Evolutionary conservation across 2,329 filamentous ascomycete genomes (phyloP), one percentile per base, ranked within the genome.

Genomic region (Coniella lustricola): DNA sequence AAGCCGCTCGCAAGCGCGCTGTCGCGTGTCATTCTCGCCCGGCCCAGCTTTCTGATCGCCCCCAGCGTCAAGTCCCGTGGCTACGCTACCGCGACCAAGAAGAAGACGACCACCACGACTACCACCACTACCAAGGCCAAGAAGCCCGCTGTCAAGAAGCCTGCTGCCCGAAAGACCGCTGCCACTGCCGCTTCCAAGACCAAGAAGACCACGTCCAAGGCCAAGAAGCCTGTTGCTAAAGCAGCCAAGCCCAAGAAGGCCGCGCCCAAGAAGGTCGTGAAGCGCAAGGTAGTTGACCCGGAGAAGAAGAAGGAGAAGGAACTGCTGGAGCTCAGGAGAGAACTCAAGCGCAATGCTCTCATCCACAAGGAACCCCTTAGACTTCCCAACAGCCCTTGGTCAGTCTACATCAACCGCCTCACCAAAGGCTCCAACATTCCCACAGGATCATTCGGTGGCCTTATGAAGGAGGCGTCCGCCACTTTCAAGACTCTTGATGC

Each of bases 321-420:
- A 41, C 56, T 7, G 33, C 62, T 62, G 54, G 36, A 60, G 10
- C 56, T 64, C 53, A 53, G 67, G 42, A 57, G 50, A 39, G 57
- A 65, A 50, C 59, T 74, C 53, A 73, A 65, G 64, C 61, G 64
- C 58, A 57, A 54, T 53, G 68, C 72, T 7, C 58, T 78, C 46
- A 59, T 71, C 38, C 57, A 62, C 39, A 17, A 38, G 17, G 67
- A 70, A 44, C 69, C 71, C 10, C 61, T 61, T 47, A 14, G 3
- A 17, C 58, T 66, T 45, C 61, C 70, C 8, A 37, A 51, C 2
- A 56, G 41, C 1, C 16, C 61, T 13, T 77, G 71, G 71, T 14
- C 43, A 1, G 39, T 73, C n/a, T 77, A 59, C 48, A 7, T 70
- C 1, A 3, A 48, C 3, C 59, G 71, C 48, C 21, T 56, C 7